Evolutionary conservation across 371 early-diverging fungal species (phyloP).

Genomic region (Batkoa obscura): DNA sequence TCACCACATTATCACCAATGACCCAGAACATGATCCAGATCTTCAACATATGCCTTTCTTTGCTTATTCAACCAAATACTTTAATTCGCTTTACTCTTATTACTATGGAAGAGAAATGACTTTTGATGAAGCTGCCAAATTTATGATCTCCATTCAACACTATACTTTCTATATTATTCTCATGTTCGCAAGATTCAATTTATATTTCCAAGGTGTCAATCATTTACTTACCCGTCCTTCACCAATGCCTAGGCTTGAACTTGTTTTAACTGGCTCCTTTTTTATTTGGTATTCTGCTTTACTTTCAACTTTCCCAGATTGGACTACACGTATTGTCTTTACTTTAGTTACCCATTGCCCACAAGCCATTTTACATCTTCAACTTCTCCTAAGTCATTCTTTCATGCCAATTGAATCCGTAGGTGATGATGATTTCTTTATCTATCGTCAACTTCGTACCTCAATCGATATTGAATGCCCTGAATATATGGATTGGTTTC

Average conservation of each 20-base stretch:
- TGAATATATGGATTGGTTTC: constrained; percentile 88
- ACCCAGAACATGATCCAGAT: constrained; percentile 87
- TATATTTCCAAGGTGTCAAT: constrained; percentile 54
- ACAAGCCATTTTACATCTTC: constrained; percentile 78
- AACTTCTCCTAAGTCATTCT: constrained; percentile 90
- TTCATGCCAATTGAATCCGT: constrained; percentile 78
- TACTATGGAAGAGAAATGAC: constrained; percentile 64
- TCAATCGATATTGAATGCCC: constrained; percentile 96
- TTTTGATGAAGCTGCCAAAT: constrained; percentile 54
- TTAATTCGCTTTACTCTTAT: constrained; percentile 71
- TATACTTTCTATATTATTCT: constrained; percentile 68
- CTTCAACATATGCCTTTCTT: constrained; percentile 93
- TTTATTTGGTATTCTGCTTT: constrained; percentile 60
- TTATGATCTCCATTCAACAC: constrained; percentile 67
- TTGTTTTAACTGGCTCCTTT: constrained; percentile 44
- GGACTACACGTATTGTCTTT: constrained; percentile 37
- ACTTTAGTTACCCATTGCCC: constrained; percentile 58
- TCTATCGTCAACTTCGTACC: constrained; percentile 69
- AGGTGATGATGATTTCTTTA: constrained; percentile 54
- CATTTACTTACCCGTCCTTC: constrained; percentile 39
- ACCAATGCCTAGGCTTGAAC: constrained; percentile 51
- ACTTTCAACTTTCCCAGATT: constrained; percentile 42
- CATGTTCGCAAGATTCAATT: constrained; percentile 79
- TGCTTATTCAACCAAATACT: constrained; percentile 64
- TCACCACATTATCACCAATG: constrained; percentile 80